phyloP scores from a whole-genome alignment of 2,329 filamentous ascomycete genomes.

The Bretziella fagacearum region DNA sequence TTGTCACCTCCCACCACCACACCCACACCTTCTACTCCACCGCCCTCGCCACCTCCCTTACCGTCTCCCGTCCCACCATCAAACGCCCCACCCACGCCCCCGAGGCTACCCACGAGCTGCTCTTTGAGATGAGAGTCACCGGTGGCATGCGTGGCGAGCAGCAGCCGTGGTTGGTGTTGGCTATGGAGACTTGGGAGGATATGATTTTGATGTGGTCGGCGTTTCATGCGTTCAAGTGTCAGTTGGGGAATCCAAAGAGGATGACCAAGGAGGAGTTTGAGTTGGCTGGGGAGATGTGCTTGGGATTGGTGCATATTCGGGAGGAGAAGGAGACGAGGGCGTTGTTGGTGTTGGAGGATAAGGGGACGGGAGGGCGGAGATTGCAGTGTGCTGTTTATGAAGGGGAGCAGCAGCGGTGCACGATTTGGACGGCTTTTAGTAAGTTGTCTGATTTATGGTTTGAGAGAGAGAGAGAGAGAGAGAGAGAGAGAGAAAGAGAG shows the following conservation, averaged over 20 bases:
- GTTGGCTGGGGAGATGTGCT: constrained; percentile 27
- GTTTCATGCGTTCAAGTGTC: constrained; percentile 31
- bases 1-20: background rate
- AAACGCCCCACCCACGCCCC: background rate
- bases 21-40: background rate
- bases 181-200: constrained; percentile 2
- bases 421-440: constrained; percentile 44
- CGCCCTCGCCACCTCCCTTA: background rate
- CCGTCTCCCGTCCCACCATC: background rate
- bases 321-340: constrained; percentile 38
- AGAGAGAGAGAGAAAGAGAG: too few relatives aligned
- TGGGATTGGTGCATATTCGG: constrained; percentile 23
- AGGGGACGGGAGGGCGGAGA: constrained; percentile 30
- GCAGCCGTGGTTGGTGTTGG: background rate
- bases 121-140: background rate
- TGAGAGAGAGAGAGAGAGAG: too few relatives aligned
- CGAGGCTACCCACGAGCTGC: background rate
- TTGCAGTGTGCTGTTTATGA: constrained; percentile 36
- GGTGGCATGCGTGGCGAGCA: too few relatives aligned
- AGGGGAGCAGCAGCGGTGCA: background rate
- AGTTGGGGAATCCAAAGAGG: background rate
- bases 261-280: constrained; percentile 19
- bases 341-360: constrained; percentile 37
- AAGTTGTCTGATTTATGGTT: constrained; percentile 19
- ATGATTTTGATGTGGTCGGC: constrained; percentile 17